phyloP scores from a whole-genome alignment of 2,329 filamentous ascomycete genomes.

The Cladobotryum protrusum region DNA sequence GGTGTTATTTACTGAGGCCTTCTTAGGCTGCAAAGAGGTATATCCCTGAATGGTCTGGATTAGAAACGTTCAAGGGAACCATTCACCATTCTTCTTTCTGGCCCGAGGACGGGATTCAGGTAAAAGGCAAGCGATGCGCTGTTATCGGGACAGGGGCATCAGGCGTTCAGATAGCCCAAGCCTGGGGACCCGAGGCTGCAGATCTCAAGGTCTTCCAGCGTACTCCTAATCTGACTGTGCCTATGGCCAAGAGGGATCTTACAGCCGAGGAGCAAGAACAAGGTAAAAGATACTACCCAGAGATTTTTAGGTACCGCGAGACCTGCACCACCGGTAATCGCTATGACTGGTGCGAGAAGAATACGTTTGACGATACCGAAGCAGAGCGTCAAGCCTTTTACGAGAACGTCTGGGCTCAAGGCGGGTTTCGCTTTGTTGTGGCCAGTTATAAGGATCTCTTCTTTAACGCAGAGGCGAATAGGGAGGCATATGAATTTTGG shows the following conservation, averaged over 20 bases:
- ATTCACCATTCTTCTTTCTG: constrained; percentile 57
- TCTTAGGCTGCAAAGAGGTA: constrained; percentile 50
- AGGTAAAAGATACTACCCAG: constrained; percentile 37
- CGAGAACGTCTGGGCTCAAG: constrained; percentile 42
- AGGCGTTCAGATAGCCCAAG: constrained; percentile 59
- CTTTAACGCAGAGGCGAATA: constrained; percentile 40
- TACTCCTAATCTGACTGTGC: constrained; percentile 59
- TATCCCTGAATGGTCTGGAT: constrained; percentile 53
- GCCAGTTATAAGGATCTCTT: constrained; percentile 48
- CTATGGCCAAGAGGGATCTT: constrained; percentile 49
- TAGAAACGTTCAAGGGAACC: constrained; percentile 53
- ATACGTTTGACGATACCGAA: constrained; percentile 48
- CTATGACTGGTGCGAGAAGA: constrained; percentile 48
- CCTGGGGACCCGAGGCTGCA: constrained; percentile 46
- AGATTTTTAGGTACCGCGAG: constrained; percentile 47
- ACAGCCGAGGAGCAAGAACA: constrained; percentile 32
- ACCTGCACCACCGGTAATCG: constrained; percentile 53
- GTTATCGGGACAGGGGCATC: constrained; percentile 61
- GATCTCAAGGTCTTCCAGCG: constrained; percentile 57
- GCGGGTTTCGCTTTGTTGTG: constrained; percentile 52
- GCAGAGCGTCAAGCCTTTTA: constrained; percentile 45
- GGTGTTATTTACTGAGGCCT: neutral
- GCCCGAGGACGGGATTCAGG: constrained; percentile 50
- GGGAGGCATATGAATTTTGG: constrained; percentile 51
- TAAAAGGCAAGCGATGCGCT: constrained; percentile 52